phyloP scores from a whole-genome alignment of 306 rosid species.

The Arachis hypogaea region DNA sequence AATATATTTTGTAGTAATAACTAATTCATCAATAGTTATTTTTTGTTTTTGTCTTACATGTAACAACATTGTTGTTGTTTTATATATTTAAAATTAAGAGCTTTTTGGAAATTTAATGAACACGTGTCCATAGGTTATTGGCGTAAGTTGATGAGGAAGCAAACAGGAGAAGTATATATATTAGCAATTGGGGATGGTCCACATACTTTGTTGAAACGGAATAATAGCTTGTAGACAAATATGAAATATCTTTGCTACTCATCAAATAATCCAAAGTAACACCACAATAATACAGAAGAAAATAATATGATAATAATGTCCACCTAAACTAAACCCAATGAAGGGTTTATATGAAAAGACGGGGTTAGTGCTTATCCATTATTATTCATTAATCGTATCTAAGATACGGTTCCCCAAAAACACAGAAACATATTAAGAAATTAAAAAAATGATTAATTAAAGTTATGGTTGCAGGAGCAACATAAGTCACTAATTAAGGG shows the following conservation, averaged over 20 bases:
- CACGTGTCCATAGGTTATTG: too few species aligned
- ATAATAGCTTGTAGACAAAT: neutral
- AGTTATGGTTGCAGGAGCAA: constrained; percentile 9
- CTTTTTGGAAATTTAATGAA: too few species aligned
- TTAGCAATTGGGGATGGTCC: constrained; percentile 41
- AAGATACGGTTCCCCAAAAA: constrained; percentile 37
- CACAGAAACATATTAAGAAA: constrained; percentile 7
- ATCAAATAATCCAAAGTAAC: constrained; percentile 28
- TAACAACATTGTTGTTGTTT: too few species aligned
- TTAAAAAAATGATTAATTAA: neutral
- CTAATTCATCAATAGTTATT: too few species aligned
- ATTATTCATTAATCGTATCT: constrained; percentile 34
- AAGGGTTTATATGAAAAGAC: constrained; percentile 34
- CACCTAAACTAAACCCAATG: constrained; percentile 27
- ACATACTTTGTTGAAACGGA: constrained; percentile 26
- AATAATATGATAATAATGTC: constrained; percentile 2
- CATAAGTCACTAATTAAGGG: constrained; percentile 1
- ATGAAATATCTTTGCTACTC: constrained; percentile 30
- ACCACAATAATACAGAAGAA: constrained; percentile 19
- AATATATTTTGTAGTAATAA: too few species aligned
- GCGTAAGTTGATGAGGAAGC: neutral
- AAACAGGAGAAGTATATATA: constrained; percentile 15
- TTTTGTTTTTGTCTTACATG: too few species aligned
- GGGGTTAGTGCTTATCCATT: constrained; percentile 42
- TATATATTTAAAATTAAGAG: too few species aligned